Conservation (phyloP, 1,284 basidiomycete genomes). For the Thecaphora frezii region DNA sequence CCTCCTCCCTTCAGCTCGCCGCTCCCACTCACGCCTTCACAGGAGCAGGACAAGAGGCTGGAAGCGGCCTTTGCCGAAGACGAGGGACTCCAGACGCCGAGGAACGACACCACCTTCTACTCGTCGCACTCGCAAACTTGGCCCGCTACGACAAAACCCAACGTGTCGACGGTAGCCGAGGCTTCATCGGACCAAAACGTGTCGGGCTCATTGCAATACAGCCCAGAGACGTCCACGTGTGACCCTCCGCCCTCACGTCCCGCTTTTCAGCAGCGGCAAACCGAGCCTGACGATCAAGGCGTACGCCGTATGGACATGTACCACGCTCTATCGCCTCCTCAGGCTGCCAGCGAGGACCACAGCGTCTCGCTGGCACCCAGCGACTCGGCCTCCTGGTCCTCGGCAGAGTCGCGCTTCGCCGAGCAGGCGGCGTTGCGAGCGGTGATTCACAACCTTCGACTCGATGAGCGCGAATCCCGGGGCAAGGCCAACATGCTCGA, state of each 20-base stretch:
- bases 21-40: not conserved
- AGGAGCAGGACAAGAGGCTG: not conserved
- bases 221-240: no score
- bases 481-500: conserved; percentile 41
- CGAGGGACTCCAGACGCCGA: not conserved
- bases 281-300: conserved; percentile 33
- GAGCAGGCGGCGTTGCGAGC: conserved; percentile 61
- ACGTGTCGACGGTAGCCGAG: not conserved
- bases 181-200: no score
- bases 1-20: not conserved
- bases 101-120: not conserved
- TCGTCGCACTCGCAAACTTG: not conserved
- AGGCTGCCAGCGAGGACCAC: conserved; percentile 16
- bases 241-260: no score
- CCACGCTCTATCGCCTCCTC: conserved; percentile 8
- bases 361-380: conserved; percentile 24
- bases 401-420: conserved; percentile 31
- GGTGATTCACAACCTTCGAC: conserved; percentile 50
- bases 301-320: conserved; percentile 35
- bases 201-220: no score
- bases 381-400: conserved; percentile 45
- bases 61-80: not conserved
- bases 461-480: conserved; percentile 42
- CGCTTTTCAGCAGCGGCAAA: not conserved
- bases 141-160: not conserved